Base-by-base conservation (phyloP, 2,329 filamentous ascomycete species). In the Nannizzia gypsea region DNA sequence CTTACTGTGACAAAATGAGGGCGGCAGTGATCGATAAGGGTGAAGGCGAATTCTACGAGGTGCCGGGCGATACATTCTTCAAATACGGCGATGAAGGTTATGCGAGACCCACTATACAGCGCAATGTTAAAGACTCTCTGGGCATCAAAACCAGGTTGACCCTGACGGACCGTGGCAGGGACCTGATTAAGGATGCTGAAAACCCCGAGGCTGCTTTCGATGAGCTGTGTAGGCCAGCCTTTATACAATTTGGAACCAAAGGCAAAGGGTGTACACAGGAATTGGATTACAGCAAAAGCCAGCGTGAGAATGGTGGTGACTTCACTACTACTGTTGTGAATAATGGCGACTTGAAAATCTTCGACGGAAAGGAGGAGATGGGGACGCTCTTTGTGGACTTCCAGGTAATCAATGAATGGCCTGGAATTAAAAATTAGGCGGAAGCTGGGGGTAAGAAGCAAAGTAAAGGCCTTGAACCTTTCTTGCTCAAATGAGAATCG, bases 261-360 rank as follows among this genome's bases (percentile, higher is more conserved):
- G 57, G n/a, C 24, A 13, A 50, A 50, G 57, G 57, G 50, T 58
- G 57, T 40, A 58, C 57, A 15, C 13, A n/a, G 22, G 57, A 58
- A n/a, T 11, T 58, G n/a, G 40, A 6, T 2, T 48, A 3, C 42
- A 20, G n/a, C 6, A 46, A 20, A 17, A 3, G 8, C 9, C 1
- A 8, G 17, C 9, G 3, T 2, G n/a, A 46, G 17, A 17, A 17
- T 3, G 20, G 42, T 22, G 42, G 42, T 11, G 20, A 22, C 6
- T 46, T 24, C 42, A 2, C n/a, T 22, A 46, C 42, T 22, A 46
- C 42, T 24, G n/a, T 20, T 22, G 20, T 22, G 3, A 20, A 22
- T 9, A 46, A 11, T 20, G 42, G 42, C 9, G 17, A 22, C 11
- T 6, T 46, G 42, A 46, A 46, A 20, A 46, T 46, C 17, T 46